These are phyloP conservation scores for Magnaporthiopsis poae DNA, from an alignment of 2,329 filamentous ascomycete genomes.

Conservation along the genomic window DNA sequence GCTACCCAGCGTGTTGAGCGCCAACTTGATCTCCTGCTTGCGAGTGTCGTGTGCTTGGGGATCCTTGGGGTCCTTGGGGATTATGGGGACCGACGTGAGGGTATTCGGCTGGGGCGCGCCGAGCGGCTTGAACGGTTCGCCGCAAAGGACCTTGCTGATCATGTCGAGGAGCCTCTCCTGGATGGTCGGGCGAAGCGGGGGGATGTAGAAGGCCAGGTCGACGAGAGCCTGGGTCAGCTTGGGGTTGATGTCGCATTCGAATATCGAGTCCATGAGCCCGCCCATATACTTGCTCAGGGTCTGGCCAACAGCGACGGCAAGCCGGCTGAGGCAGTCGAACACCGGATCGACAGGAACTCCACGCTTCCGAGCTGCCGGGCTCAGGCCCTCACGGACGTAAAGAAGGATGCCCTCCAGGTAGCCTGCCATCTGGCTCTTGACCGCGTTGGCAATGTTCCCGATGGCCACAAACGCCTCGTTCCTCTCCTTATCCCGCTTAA, in stretches of 20 bases:
- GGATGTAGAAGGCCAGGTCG: conserved; percentile 98
- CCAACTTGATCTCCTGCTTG: conserved; percentile 82
- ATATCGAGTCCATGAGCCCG: conserved; percentile 86
- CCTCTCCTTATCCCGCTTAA: conserved; percentile 89
- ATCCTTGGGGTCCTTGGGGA: conserved; percentile 79
- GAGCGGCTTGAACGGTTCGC: conserved; percentile 81
- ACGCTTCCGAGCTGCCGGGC: conserved; percentile 61
- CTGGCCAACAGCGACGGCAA: conserved; percentile 89
- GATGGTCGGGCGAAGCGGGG: conserved; percentile 82
- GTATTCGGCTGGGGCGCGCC: conserved; percentile 78
- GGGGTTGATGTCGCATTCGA: conserved; percentile 87
- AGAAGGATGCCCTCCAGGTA: conserved; percentile 91
- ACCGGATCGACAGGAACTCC: conserved; percentile 61
- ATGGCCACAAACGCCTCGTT: conserved; percentile 94
- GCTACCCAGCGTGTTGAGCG: conserved; percentile 89
- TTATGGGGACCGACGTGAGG: conserved; percentile 70
- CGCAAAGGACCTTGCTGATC: conserved; percentile 85
- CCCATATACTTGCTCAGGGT: conserved; percentile 98
- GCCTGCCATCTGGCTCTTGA: conserved; percentile 86
- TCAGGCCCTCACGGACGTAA: conserved; percentile 84
- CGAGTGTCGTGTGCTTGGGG: conserved; percentile 68
- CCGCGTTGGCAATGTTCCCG: conserved; percentile 89
- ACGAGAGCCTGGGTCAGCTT: conserved; percentile 91
- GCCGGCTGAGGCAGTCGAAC: conserved; percentile 94
- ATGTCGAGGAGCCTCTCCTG: conserved; percentile 91